A percentile compares a stretch with the other conserved stretches of the same genome.
Evolutionary conservation across 2,329 filamentous ascomycete species (phyloP).

Genomic region (Aspergillus brasiliensis): DNA sequence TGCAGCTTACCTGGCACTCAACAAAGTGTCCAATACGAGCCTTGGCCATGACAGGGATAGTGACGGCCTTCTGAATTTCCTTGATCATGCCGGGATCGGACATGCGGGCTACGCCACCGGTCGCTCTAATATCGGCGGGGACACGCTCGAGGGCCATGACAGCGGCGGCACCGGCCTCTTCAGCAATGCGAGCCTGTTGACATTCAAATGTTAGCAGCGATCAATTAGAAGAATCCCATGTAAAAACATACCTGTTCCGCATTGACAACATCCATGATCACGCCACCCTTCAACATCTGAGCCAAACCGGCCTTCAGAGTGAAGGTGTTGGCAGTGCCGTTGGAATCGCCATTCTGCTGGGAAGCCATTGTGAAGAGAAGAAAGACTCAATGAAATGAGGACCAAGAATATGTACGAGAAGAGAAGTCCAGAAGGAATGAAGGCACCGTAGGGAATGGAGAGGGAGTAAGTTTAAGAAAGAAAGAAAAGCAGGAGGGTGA

Average conservation of each 20-base stretch:
- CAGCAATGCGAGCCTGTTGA: conserved; percentile 82
- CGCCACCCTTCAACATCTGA: conserved; percentile 97
- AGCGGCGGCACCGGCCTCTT: conserved; percentile 91
- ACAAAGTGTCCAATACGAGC: conserved; percentile 97
- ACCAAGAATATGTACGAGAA: conserved; percentile 2
- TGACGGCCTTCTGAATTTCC: conserved; percentile 91
- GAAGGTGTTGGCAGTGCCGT: conserved; percentile 60
- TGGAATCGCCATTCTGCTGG: conserved; percentile 30
- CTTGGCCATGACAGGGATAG: conserved; percentile 99
- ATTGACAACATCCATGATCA: conserved; percentile 99
- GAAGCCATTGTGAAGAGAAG: conserved; percentile 37
- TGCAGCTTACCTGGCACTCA: conserved; percentile 73
- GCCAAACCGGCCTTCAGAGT: conserved; percentile 93
- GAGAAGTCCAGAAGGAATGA: conserved; percentile 4
- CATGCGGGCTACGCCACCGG: conserved; percentile 96
- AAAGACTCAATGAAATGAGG: background rate
- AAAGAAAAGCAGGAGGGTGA: conserved; percentile 9
- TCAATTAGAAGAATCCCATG: background rate
- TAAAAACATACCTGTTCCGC: conserved; percentile 67
- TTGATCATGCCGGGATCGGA: conserved; percentile 92
- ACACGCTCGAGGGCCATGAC: conserved; percentile 99
- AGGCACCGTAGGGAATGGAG: conserved; percentile 3
- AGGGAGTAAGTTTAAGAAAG: background rate
- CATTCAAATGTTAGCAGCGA: background rate
- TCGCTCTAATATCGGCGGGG: conserved; percentile 87